These are phyloP conservation scores for Orbilia oligospora DNA, from an alignment of 2,329 filamentous ascomycete species.

Conservation along the genomic window DNA sequence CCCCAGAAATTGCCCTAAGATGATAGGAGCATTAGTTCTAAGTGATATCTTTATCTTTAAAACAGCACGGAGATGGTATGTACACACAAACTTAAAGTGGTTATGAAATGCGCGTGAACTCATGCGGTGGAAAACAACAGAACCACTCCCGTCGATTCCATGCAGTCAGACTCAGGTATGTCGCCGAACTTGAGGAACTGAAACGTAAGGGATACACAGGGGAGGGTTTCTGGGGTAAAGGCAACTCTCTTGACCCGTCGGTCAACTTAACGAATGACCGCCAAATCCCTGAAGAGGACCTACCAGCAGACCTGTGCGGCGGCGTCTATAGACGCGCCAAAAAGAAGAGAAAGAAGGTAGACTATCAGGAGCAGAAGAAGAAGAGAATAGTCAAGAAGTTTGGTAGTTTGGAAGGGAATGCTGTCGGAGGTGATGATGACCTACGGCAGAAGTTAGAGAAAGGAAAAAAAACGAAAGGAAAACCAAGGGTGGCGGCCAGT, in stretches of 20 bases:
- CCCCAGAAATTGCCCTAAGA: no score
- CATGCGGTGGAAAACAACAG: constrained; percentile 66
- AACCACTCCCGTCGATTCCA: constrained; percentile 87
- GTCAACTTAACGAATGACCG: constrained; percentile 61
- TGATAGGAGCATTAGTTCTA: no score
- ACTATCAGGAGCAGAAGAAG: constrained; percentile 81
- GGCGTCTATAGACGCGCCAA: constrained; percentile 79
- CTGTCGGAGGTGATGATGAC: constrained; percentile 78
- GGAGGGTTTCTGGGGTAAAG: constrained; percentile 86
- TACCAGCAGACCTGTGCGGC: constrained; percentile 83
- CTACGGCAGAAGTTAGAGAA: constrained; percentile 77
- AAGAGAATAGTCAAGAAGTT: constrained; percentile 82
- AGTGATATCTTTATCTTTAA: background rate
- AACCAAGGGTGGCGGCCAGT: constrained; percentile 80
- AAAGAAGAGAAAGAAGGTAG: constrained; percentile 71
- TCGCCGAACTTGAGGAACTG: constrained; percentile 77
- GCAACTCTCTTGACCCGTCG: constrained; percentile 66
- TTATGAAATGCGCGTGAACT: background rate
- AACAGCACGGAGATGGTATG: constrained; percentile 10
- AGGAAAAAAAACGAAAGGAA: constrained; percentile 69
- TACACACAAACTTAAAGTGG: background rate
- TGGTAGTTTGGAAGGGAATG: constrained; percentile 75
- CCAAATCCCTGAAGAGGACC: constrained; percentile 71
- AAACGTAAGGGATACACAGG: constrained; percentile 81
- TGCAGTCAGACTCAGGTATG: constrained; percentile 81